Evolutionary conservation across 176 grass and related monocot genomes (phyloP).

Genomic region (Aegilops longissima): DNA sequence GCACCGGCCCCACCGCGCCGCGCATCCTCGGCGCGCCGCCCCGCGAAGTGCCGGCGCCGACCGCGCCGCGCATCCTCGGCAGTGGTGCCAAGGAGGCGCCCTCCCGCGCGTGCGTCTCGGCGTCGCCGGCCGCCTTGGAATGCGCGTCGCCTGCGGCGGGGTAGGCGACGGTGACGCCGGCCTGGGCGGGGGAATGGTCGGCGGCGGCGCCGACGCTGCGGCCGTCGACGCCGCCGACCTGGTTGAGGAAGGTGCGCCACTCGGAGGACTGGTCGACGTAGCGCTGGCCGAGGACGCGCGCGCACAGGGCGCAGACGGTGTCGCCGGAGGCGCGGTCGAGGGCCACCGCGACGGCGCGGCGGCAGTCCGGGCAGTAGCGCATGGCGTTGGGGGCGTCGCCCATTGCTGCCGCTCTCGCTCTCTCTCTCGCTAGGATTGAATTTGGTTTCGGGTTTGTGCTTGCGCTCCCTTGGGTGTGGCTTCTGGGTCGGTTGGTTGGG

Average conservation of each 20-base stretch:
- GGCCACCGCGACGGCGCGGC: neutral
- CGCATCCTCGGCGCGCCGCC: neutral
- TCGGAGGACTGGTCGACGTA: slow-evolving; percentile 13
- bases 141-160: neutral
- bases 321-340: neutral
- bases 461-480: too few species aligned
- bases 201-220: neutral
- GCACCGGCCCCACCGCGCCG: neutral
- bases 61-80: slow-evolving; percentile 8
- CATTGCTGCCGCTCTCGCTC: neutral
- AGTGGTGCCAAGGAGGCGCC: neutral
- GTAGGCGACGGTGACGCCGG: neutral
- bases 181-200: neutral
- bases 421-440: neutral
- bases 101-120: neutral
- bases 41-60: neutral
- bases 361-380: slow-evolving; percentile 37
- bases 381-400: neutral
- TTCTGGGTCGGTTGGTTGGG: too few species aligned
- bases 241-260: slow-evolving; percentile 17
- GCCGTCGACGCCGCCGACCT: neutral
- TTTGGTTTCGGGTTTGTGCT: neutral
- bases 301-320: slow-evolving; percentile 24
- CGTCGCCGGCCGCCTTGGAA: neutral
- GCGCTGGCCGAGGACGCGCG: neutral